Evolutionary conservation across 805 yeast species (phyloP), one percentile per base, ranked within the genome.

Genomic region (Candida sonorensis): DNA sequence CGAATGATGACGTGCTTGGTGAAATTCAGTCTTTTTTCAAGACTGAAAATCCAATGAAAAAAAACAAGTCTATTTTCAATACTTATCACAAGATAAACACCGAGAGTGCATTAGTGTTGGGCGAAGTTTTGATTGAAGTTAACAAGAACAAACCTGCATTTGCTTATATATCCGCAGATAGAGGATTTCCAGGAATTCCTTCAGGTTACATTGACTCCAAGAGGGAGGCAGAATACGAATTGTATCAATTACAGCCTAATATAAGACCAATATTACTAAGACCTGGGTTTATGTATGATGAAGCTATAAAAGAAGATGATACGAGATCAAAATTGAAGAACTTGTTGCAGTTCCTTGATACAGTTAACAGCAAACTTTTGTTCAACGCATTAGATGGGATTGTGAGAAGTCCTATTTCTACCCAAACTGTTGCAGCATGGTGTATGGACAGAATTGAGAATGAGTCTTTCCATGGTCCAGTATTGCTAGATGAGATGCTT

Each of bases 251-350:
- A 34, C 52, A 64, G 17, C 59, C 71, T 14, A 59, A 63, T n/a
- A 50, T 83, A 16, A 67, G 90, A 35, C 62, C 81, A 0, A 73
- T 87, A 2, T 52, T 81, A 11, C 40, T 83, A 57, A 67, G 95
- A 38, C 96, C 96, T 0, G 94, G 94, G 0, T 75, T 86, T 45
- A 77, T 87, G 87, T 81, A 61, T 48, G 94, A 84, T 49, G 73
- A 65, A 23, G 20, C 50, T 3, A 42, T 50, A 7, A 41, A 47
- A 6, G 43, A 36, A 11, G 45, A 49, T 20, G 60, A 59, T 29
- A 45, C 56, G 17, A 56, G 84, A 35, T 56, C 61, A 10, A 35
- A 59, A 1, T 38, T 79, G 27, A 69, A 66, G 35, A 40, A 48
- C 15, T 55, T 66, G 2, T 53, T 81, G 17, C 61, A 66, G 28